phyloP scores from a whole-genome alignment of 495 filamentous ascomycete species.

The Aspergillus avenaceus region DNA sequence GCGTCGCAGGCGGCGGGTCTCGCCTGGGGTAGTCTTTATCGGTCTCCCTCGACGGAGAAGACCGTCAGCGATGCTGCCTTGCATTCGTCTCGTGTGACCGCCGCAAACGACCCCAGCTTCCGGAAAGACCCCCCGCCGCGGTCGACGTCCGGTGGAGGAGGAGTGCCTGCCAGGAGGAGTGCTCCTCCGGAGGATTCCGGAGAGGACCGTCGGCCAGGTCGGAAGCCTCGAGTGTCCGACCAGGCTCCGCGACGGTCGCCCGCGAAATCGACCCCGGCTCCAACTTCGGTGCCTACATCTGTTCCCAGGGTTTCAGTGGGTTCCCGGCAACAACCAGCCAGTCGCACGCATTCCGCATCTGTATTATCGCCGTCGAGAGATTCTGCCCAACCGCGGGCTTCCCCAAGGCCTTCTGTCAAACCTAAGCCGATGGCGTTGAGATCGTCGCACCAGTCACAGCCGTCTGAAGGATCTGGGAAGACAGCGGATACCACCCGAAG shows the following conservation, averaged over 20 bases:
- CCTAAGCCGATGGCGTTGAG: constrained; percentile 32
- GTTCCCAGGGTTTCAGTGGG: constrained; percentile 2
- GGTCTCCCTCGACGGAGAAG: constrained; percentile 30
- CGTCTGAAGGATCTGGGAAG: constrained; percentile 18
- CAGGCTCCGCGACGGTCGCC: constrained; percentile 7
- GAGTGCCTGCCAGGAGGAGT: neutral
- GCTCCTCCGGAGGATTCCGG: constrained; percentile 13
- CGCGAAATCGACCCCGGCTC: constrained; percentile 7
- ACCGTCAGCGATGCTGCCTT: constrained; percentile 31
- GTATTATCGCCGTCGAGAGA: constrained; percentile 22
- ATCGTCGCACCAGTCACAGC: constrained; percentile 25
- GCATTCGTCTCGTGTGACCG: constrained; percentile 28
- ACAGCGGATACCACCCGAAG: constrained; percentile 12
- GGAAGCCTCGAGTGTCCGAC: constrained; percentile 22
- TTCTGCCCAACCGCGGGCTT: constrained; percentile 14
- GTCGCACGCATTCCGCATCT: constrained; percentile 9
- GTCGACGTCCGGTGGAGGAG: constrained; percentile 2
- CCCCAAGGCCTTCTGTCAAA: constrained; percentile 34
- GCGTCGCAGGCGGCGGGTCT: constrained; percentile 88
- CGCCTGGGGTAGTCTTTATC: constrained; percentile 67
- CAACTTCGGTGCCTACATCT: constrained; percentile 8
- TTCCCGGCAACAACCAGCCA: constrained; percentile 1
- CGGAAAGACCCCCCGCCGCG: constrained; percentile 20
- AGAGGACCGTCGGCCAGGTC: constrained; percentile 22
- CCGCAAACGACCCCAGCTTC: constrained; percentile 20